Conservation (phyloP, 1,139 yeast species). For the Sugiyamaella xylanicola region DNA sequence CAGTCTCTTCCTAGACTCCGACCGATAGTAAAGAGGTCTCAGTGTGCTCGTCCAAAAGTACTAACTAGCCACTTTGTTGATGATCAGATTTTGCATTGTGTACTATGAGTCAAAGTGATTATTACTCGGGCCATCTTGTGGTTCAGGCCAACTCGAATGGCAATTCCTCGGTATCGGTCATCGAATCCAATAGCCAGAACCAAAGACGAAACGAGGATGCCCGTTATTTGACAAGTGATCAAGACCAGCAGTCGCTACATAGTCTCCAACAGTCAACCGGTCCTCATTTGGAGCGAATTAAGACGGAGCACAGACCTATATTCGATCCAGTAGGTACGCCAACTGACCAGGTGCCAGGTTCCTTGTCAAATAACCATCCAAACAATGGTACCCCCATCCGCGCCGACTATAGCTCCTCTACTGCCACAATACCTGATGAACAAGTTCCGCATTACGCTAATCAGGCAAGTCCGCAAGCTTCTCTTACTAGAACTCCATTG, state of each 20-base stretch:
- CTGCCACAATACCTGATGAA: constrained; percentile 20
- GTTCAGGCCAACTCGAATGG: background rate
- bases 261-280: background rate
- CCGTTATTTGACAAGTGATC: background rate
- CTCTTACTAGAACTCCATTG: constrained; percentile 9
- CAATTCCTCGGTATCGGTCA: background rate
- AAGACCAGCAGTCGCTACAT: background rate
- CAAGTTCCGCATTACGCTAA: background rate
- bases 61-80: background rate
- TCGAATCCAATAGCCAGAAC: background rate
- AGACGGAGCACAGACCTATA: constrained; percentile 6
- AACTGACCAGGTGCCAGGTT: background rate
- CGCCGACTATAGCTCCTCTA: constrained; percentile 19
- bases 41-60: too few relatives aligned
- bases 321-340: background rate
- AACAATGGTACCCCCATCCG: constrained; percentile 8
- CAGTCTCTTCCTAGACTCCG: too few relatives aligned
- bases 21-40: too few relatives aligned
- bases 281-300: constrained; percentile 5
- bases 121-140: constrained; percentile 5
- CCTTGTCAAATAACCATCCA: background rate
- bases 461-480: constrained; percentile 3
- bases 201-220: background rate
- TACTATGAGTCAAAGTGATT: constrained; percentile 13
- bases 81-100: background rate